Conservation (phyloP, 805 yeast genomes). For the Wickerhamiella parazyma region DNA sequence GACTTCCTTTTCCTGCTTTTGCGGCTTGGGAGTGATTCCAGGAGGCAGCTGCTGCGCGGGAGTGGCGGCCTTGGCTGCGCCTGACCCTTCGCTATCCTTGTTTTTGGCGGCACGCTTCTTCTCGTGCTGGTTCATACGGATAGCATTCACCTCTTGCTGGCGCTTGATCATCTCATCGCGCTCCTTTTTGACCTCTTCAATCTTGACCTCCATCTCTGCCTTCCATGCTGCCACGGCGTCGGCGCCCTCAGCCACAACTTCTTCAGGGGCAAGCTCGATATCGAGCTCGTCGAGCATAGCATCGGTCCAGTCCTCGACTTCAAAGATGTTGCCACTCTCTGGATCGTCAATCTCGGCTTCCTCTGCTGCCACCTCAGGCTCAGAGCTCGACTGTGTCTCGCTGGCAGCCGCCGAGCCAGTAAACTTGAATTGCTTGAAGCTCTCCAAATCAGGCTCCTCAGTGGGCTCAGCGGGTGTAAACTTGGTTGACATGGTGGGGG, state of each 20-base stretch:
- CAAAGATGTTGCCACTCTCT: constrained; percentile 9
- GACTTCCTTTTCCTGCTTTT: constrained; percentile 1
- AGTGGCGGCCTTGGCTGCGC: neutral
- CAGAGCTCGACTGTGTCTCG: no score
- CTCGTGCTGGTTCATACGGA: constrained; percentile 2
- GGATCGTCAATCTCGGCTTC: constrained; percentile 38
- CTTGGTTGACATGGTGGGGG: neutral
- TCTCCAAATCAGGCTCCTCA: constrained; percentile 5
- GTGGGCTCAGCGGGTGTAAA: constrained; percentile 6
- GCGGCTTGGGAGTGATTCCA: constrained; percentile 9
- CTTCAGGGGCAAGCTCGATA: constrained; percentile 17
- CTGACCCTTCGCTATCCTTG: neutral
- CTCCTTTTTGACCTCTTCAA: constrained; percentile 5
- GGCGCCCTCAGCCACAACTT: constrained; percentile 19
- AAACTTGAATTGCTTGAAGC: neutral
- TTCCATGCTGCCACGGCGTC: constrained; percentile 16
- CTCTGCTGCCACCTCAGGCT: constrained; percentile 68
- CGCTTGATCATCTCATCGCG: neutral
- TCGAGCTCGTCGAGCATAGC: constrained; percentile 25
- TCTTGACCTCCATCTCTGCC: constrained; percentile 8
- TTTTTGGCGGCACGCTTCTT: constrained; percentile 3
- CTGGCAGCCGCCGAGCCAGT: neutral
- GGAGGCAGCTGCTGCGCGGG: constrained; percentile 11
- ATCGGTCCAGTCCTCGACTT: constrained; percentile 7
- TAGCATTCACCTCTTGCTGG: neutral